These are phyloP conservation scores for Pisolithus sp. DNA, from an alignment of 768 basidiomycete genomes.

Conservation along the genomic window DNA sequence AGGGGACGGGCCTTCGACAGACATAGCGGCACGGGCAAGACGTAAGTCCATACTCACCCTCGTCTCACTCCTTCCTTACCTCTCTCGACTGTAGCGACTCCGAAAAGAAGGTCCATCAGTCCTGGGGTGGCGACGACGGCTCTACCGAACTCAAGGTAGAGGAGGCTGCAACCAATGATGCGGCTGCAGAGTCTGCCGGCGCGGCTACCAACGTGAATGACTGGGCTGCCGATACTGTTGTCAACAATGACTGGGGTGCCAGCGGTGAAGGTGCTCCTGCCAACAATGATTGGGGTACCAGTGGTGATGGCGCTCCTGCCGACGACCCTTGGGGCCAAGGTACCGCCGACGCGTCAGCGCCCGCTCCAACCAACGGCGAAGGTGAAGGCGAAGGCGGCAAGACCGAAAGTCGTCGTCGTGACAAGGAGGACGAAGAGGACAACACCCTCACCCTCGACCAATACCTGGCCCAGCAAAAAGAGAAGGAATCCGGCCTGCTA, in stretches of 20 bases:
- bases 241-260: conserved; percentile 31
- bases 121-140: conserved; percentile 93
- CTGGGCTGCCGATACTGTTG: conserved; percentile 33
- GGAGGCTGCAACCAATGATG: conserved; percentile 67
- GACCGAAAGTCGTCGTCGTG: conserved; percentile 27
- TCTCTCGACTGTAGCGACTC: conserved; percentile 58
- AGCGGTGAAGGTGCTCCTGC: conserved; percentile 18
- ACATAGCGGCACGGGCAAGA: conserved; percentile 82
- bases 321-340: conserved; percentile 35
- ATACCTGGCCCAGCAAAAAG: conserved; percentile 79
- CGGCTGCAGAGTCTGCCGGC: conserved; percentile 40
- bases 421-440: conserved; percentile 81
- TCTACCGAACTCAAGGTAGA: conserved; percentile 78
- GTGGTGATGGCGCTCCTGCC: conserved; percentile 21
- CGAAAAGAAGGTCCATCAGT: conserved; percentile 90
- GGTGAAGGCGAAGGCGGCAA: conserved; percentile 23
- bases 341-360: conserved; percentile 22
- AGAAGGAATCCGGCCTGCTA: conserved; percentile 45
- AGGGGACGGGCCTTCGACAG: conserved; percentile 77
- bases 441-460: conserved; percentile 92
- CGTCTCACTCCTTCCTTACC: conserved; percentile 1
- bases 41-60: conserved; percentile 38
- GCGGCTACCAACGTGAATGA: conserved; percentile 13
- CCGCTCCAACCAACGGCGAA: conserved; percentile 33
- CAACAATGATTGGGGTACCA: conserved; percentile 31